Evolutionary conservation across 805 yeast genomes (phyloP).

Genomic region (Candida saitoana): DNA sequence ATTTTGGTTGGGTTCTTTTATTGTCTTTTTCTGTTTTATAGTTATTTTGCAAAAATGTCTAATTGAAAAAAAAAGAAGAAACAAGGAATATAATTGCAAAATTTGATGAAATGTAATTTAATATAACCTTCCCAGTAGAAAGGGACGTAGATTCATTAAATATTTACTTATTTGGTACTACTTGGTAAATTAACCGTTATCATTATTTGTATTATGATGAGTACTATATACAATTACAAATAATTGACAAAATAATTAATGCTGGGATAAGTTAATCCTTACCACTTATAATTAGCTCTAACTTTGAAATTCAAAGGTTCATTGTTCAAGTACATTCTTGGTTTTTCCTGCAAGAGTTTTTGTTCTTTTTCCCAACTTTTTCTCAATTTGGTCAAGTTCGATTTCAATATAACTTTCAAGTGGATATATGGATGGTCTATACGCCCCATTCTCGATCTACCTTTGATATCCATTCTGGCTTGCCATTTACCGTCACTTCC

Average conservation of each 20-base stretch:
- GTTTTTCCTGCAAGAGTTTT: slow-evolving; percentile 47
- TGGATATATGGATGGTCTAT: slow-evolving; percentile 75
- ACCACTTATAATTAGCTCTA: slow-evolving; percentile 42
- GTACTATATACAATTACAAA: not conserved
- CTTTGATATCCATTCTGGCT: slow-evolving; percentile 75
- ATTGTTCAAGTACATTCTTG: slow-evolving; percentile 45
- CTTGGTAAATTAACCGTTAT: too few species aligned
- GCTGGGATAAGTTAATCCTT: slow-evolving; percentile 6
- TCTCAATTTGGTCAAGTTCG: slow-evolving; percentile 60
- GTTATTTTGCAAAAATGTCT: too few species aligned
- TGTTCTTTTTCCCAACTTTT: slow-evolving; percentile 53
- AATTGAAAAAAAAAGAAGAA: too few species aligned
- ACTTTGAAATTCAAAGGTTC: slow-evolving; percentile 42
- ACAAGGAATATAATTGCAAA: too few species aligned
- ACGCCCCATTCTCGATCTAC: slow-evolving; percentile 86
- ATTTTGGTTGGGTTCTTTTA: too few species aligned
- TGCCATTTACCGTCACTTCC: slow-evolving; percentile 81
- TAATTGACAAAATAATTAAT: not conserved
- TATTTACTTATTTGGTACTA: too few species aligned
- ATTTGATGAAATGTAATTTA: too few species aligned
- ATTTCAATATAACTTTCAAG: slow-evolving; percentile 70
- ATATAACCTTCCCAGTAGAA: too few species aligned
- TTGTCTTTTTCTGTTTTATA: too few species aligned
- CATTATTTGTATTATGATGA: not conserved
- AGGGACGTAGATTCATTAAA: too few species aligned